Evolutionary conservation across 1,284 basidiomycete species (phyloP), one percentile per base, ranked within the genome.

Genomic region (Kalmanozyma brasiliensis): DNA sequence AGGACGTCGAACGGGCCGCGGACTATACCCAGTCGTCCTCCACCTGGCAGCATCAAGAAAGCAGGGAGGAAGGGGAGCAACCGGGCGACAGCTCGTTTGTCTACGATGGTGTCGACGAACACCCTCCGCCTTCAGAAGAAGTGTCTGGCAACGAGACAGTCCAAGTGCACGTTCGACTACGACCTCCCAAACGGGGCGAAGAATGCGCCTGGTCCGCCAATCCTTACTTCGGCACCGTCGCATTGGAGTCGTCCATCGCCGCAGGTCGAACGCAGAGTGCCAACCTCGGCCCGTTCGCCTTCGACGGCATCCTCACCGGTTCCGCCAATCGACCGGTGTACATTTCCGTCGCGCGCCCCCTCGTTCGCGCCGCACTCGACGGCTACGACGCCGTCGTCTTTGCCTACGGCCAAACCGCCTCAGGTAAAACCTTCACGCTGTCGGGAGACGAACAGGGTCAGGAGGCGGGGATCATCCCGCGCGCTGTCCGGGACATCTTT

Each of bases 301-400:
- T 77, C 82, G 88, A 94, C 82, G 86, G 90, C 64, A 87, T 94
- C 55, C 88, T 93, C 41, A 92, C 89, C 1, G 90, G 90, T 0
- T 89, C 90, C 1, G 88, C 90, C 53, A 98, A 97, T 59, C 90
- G 90, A 64, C 87, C 89, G 0, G 87, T 95, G 0, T 98, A 98
- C 82, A 87, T 87, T 30, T 88, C 89, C 5, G 89, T 93, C 1
- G 94, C 93, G 0, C 87, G 89, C 11, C 90, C 90, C 1, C 92
- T 97, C 76, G 92, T 98, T 0, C 62, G 76, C 62, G 78, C 79
- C 3, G 69, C 70, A 19, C 56, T 81, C 24, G 73, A 67, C 20
- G 79, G 79, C 24, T 81, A 77, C 55, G 72, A 81, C 26, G 79
- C 75, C 2, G 71, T 80, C 13, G 62, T 80, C 23, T 69, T 78